phyloP scores from a whole-genome alignment of 208 protist genomes.

The Leishmania guyanensis region DNA sequence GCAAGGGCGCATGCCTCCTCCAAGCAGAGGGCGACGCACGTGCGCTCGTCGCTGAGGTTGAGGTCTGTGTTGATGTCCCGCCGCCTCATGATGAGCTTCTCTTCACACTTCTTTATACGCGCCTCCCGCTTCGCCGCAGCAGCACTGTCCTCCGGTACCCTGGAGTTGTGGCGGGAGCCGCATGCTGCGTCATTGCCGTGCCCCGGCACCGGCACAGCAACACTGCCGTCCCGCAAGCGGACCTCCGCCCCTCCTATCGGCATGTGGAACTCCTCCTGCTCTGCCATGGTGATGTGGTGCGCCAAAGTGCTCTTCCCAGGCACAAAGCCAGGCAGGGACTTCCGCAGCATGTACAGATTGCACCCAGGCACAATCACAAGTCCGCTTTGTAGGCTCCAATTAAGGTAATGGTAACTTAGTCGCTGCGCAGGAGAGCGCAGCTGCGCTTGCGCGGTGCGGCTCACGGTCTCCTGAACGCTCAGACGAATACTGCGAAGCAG shows the following conservation, averaged over 20 bases:
- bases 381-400: too few relatives aligned
- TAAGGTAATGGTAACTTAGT: neutral
- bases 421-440: constrained; percentile 11
- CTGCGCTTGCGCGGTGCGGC: neutral
- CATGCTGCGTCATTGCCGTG: neutral
- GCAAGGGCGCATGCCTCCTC: neutral
- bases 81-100: neutral
- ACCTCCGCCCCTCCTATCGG: neutral
- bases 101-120: neutral
- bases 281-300: neutral
- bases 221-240: neutral
- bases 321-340: neutral
- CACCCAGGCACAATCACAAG: constrained; percentile 1
- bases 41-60: constrained; percentile 13
- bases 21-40: constrained; percentile 3
- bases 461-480: neutral
- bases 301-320: constrained; percentile 3
- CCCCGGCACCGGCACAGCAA: neutral
- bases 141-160: neutral
- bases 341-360: neutral
- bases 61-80: constrained; percentile 1
- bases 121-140: neutral
- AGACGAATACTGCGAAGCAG: neutral
- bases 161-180: neutral
- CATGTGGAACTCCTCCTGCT: neutral